Conservation (phyloP, 2,329 filamentous ascomycete genomes). For the Xylariomycetidae sp. region DNA sequence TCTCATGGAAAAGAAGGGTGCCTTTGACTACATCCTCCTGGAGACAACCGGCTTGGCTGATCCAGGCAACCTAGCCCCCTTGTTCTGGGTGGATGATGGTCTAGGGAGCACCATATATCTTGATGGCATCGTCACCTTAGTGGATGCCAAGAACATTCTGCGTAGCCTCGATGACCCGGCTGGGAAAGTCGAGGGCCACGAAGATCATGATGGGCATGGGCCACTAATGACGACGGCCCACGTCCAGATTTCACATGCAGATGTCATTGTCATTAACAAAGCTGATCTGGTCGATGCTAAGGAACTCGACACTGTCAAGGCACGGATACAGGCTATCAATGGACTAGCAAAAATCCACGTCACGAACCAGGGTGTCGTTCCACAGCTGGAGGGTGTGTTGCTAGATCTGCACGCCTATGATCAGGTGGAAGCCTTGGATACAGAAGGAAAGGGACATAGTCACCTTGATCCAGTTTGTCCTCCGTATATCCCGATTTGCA, state of each 20-base stretch:
- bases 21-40: conserved; percentile 95
- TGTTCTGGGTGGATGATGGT: conserved; percentile 98
- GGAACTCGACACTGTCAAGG: conserved; percentile 65
- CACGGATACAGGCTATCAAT: conserved; percentile 80
- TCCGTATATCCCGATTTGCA: background rate
- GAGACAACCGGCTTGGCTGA: conserved; percentile 95
- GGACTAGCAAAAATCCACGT: conserved; percentile 78
- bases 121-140: conserved; percentile 91
- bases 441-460: conserved; percentile 73
- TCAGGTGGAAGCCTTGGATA: conserved; percentile 68
- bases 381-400: conserved; percentile 77
- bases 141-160: conserved; percentile 91
- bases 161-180: conserved; percentile 71
- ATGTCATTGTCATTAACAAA: conserved; percentile 94
- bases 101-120: conserved; percentile 93
- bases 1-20: conserved; percentile 87
- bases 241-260: conserved; percentile 93
- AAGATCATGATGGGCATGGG: conserved; percentile 48
- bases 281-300: conserved; percentile 70
- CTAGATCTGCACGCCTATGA: conserved; percentile 93
- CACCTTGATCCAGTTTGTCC: conserved; percentile 76
- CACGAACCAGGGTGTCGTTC: conserved; percentile 75
- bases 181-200: conserved; percentile 47
- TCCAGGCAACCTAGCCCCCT: conserved; percentile 87
- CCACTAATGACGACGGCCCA: conserved; percentile 86